phyloP scores from a whole-genome alignment of 257 asterid genomes.

The Nicotiana sylvestris region DNA sequence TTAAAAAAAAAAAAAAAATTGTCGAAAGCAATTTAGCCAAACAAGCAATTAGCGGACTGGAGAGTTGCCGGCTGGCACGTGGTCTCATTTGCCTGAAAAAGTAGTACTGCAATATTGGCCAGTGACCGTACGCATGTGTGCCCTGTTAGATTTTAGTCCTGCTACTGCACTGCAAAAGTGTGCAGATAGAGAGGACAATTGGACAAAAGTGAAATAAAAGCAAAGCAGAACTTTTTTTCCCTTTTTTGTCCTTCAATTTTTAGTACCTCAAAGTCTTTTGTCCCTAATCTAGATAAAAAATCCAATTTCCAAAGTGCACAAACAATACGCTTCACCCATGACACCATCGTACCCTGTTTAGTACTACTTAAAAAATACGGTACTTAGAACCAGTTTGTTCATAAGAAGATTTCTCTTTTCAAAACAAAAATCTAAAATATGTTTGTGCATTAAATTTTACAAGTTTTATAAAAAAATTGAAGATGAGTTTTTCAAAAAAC shows the following conservation, averaged over 20 bases:
- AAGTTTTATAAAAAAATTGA: no score
- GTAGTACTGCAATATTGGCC: not conserved
- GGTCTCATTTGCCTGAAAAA: not conserved
- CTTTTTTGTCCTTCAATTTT: not conserved
- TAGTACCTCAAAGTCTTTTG: not conserved
- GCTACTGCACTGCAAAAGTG: not conserved
- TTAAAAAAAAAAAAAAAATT: no score
- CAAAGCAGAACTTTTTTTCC: not conserved
- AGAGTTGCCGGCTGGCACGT: not conserved
- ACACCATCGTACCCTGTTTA: not conserved
- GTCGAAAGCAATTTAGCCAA: no score
- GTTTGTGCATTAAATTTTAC: no score
- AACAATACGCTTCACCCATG: not conserved
- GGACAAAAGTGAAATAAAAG: not conserved
- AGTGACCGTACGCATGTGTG: conserved; percentile 12
- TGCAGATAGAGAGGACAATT: not conserved
- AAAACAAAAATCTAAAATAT: no score
- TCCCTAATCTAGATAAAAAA: not conserved
- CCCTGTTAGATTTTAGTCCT: not conserved
- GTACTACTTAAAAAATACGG: no score
- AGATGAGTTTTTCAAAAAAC: no score
- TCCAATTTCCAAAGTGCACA: not conserved
- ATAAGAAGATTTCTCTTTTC: no score
- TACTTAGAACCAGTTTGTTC: no score
- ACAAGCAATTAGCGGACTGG: not conserved